Evolutionary conservation across 1,139 yeast species (phyloP), one percentile per base, ranked within the genome.

Genomic region (Magnusiomyces suaveolens): DNA sequence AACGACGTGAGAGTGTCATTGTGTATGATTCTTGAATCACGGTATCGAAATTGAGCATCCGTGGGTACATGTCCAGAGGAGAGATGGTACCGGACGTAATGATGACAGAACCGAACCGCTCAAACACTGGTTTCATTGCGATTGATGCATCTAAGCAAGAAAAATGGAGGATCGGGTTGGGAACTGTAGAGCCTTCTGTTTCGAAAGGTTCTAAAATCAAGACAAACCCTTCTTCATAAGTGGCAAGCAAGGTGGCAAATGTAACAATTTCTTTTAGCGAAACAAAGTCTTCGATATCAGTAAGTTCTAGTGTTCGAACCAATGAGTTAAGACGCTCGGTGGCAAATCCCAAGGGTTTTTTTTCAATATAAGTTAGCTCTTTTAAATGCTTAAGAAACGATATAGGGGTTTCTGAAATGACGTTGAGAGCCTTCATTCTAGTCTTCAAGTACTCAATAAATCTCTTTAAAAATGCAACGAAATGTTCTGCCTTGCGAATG

Each of bases 1-100:
- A 87, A 59, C 96, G 76, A 62, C 96, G 79, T 1, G 96, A 90
- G 61, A 92, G 78, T 0, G 98, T 88, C 97, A 92, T 92, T 1
- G 97, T 81, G 67, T 90, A 92, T 0, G 97, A 89, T 66, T 89
- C 95, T 69, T 90, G 97, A 50, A 94, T 79, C 3, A 90, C 96
- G 0, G 98, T 92, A 56, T 88, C 90, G 69, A 94, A 92, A 66
- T 90, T 86, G 60, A 92, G 75, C 98, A 92, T 92, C 64, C 88
- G 84, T 3, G 99, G 99, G 67, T 92, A 92, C 99, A 92, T 92
- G 66, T 94, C 98, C 68, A 92, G 78, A 0, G 99, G 99, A 0
- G 98, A 92, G 49, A 92, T 90, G 16, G 99, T 92, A 63, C 99
- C 99, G 0, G 96, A 87, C 0, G 99, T 92, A 59, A 92, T 92